A percentile compares a stretch with the other conserved stretches of the same genome.
These are phyloP conservation scores for Penicillium paxilli DNA, from an alignment of 495 filamentous ascomycete species.

Conservation along the genomic window DNA sequence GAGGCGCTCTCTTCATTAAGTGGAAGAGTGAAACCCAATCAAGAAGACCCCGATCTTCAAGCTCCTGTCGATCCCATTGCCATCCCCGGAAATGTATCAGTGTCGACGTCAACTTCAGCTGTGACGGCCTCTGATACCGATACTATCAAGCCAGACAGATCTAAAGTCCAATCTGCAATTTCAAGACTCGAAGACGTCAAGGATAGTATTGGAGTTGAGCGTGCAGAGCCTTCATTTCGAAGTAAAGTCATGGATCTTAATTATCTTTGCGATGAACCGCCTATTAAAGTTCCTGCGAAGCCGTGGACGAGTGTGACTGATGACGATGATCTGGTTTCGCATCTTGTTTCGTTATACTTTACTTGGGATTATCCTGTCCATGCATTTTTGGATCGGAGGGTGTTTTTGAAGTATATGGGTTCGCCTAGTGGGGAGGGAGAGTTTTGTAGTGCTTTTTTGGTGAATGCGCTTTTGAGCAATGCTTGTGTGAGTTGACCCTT, in stretches of 20 bases:
- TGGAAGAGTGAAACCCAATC: background rate
- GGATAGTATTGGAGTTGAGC: slow-evolving; percentile 33
- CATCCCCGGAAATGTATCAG: too few relatives aligned
- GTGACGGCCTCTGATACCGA: background rate
- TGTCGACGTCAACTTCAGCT: background rate
- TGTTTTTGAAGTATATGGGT: slow-evolving; percentile 51
- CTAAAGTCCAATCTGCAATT: slow-evolving; percentile 7
- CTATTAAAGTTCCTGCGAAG: slow-evolving; percentile 41
- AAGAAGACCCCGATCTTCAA: too few relatives aligned
- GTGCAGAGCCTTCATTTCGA: slow-evolving; percentile 33
- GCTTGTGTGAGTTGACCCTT: slow-evolving; percentile 9
- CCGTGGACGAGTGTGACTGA: slow-evolving; percentile 55
- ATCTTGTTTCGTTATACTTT: slow-evolving; percentile 55
- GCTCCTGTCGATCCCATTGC: too few relatives aligned
- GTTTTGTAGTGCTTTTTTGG: slow-evolving; percentile 54
- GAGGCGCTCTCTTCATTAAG: slow-evolving; percentile 26
- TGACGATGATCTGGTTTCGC: slow-evolving; percentile 52
- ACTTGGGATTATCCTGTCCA: slow-evolving; percentile 56
- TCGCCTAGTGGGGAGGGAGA: slow-evolving; percentile 27
- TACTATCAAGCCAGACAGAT: background rate
- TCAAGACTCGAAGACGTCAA: slow-evolving; percentile 34
- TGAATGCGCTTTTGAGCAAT: slow-evolving; percentile 51
- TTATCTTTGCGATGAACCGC: slow-evolving; percentile 42
- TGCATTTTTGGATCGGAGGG: slow-evolving; percentile 45
- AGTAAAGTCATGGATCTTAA: slow-evolving; percentile 50